These are phyloP conservation scores for Primulina tabacum DNA, from an alignment of 257 asterid species.

Conservation along the genomic window DNA sequence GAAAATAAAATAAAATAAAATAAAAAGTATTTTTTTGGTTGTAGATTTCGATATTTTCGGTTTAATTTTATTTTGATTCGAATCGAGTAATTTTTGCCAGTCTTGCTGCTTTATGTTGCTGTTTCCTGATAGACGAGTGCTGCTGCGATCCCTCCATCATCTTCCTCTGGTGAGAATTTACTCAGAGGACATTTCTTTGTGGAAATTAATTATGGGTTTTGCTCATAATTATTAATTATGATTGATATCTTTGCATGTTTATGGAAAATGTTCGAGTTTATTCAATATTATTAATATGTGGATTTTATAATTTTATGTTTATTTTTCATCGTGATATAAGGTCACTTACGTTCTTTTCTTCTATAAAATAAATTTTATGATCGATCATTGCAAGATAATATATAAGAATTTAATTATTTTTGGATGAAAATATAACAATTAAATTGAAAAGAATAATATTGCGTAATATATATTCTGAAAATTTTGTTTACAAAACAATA, in stretches of 20 bases:
- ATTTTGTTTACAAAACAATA: too few species aligned
- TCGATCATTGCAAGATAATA: too few species aligned
- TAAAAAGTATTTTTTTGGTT: too few species aligned
- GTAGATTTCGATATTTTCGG: neutral
- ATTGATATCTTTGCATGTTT: neutral
- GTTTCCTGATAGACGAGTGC: constrained; percentile 74
- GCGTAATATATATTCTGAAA: too few species aligned
- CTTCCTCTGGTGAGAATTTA: constrained; percentile 40
- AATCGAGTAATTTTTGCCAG: constrained; percentile 31
- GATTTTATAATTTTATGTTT: neutral
- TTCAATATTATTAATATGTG: neutral
- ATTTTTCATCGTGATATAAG: too few species aligned
- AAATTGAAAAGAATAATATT: too few species aligned
- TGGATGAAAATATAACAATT: too few species aligned
- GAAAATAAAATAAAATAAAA: too few species aligned
- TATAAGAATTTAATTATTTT: too few species aligned
- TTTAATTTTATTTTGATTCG: neutral
- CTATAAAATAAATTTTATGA: too few species aligned
- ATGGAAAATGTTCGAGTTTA: neutral
- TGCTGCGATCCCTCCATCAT: constrained; percentile 78
- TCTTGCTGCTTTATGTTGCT: constrained; percentile 75
- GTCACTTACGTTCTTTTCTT: too few species aligned
- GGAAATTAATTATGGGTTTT: neutral
- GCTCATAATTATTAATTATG: neutral
- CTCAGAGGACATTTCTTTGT: neutral